Percentiles rank a stretch among this genome's conserved stretches.
Conservation (phyloP, 1,139 yeast species). For the Pichia sp. region DNA sequence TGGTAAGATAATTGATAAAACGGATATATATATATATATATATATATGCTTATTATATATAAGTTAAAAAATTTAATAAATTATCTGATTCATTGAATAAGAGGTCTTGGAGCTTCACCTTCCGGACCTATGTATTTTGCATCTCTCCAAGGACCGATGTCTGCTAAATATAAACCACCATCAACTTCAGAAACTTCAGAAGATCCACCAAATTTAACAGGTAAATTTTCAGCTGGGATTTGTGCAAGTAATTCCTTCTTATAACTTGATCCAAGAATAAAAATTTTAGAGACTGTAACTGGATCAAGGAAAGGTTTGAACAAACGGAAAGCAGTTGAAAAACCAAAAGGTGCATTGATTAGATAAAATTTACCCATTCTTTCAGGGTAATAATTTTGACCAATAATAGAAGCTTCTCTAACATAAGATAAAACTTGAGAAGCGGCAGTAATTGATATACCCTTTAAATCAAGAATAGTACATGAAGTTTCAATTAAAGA, state of each 20-base stretch:
- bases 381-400: constrained; percentile 98
- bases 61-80: neutral
- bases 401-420: constrained; percentile 85
- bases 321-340: constrained; percentile 83
- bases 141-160: constrained; percentile 97
- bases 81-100: neutral
- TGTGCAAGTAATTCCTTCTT: constrained; percentile 80
- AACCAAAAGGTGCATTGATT: constrained; percentile 96
- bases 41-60: too few relatives aligned
- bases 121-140: constrained; percentile 75
- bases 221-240: constrained; percentile 89
- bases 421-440: constrained; percentile 83
- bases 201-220: constrained; percentile 81
- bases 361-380: constrained; percentile 97
- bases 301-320: constrained; percentile 95
- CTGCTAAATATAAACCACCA: constrained; percentile 82
- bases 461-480: constrained; percentile 91
- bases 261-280: constrained; percentile 75
- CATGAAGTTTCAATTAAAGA: constrained; percentile 88
- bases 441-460: constrained; percentile 79
- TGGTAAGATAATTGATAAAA: too few relatives aligned
- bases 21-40: too few relatives aligned
- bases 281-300: constrained; percentile 94
- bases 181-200: constrained; percentile 57
- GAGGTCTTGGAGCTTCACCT: constrained; percentile 61